Conservation (phyloP, 257 asterid genomes). For the Orobanche coerulescens region DNA sequence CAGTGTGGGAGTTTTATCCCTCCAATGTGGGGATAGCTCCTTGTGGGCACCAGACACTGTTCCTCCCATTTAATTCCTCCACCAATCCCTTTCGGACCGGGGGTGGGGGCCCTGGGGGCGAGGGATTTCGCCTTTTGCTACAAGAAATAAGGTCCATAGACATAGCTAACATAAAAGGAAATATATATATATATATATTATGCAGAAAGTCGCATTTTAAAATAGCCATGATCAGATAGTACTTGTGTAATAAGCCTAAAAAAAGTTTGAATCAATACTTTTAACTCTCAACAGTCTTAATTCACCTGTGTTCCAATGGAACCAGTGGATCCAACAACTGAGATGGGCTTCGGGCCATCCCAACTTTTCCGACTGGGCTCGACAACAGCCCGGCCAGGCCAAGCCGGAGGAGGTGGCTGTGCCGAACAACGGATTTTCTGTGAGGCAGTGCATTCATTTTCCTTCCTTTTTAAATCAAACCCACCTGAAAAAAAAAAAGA, state of each 20-base stretch:
- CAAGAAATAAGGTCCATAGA: too few species aligned
- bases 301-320: slow-evolving; percentile 97
- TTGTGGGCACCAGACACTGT: too few species aligned
- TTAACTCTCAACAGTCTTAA: too few species aligned
- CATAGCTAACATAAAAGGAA: not conserved
- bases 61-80: too few species aligned
- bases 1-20: too few species aligned
- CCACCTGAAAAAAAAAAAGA: slow-evolving; percentile 43
- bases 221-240: not conserved
- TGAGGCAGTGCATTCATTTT: slow-evolving; percentile 33
- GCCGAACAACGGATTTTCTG: slow-evolving; percentile 63
- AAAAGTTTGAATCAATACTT: not conserved
- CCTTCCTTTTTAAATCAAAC: slow-evolving; percentile 54
- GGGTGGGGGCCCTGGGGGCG: too few species aligned
- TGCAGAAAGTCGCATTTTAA: not conserved
- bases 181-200: not conserved
- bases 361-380: slow-evolving; percentile 62
- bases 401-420: slow-evolving; percentile 77
- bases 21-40: too few species aligned
- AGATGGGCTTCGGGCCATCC: slow-evolving; percentile 96
- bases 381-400: slow-evolving; percentile 85
- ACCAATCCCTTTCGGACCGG: too few species aligned
- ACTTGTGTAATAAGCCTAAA: slow-evolving; percentile 8
- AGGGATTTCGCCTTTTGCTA: too few species aligned
- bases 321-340: slow-evolving; percentile 95